These are phyloP conservation scores for Russula sp. DNA, from an alignment of 768 basidiomycete species.

Conservation along the genomic window DNA sequence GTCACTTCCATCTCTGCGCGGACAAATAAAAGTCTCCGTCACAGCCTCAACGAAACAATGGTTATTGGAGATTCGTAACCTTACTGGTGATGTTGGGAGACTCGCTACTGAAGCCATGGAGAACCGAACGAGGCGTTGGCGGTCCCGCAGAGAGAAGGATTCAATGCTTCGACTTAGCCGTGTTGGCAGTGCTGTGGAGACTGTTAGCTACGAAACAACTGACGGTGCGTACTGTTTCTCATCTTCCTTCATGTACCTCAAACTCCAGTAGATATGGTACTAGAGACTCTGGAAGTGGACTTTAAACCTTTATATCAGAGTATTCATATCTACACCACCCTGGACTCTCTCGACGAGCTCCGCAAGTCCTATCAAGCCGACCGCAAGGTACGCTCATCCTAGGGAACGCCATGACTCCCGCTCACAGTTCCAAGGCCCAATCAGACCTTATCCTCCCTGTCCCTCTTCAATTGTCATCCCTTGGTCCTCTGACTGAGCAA, in stretches of 20 bases:
- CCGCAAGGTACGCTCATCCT: slow-evolving; percentile 58
- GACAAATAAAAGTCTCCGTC: slow-evolving; percentile 88
- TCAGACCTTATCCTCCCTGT: slow-evolving; percentile 88
- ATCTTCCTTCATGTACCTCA: slow-evolving; percentile 14
- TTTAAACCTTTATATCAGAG: slow-evolving; percentile 95
- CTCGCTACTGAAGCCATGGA: slow-evolving; percentile 92
- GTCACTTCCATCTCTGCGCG: slow-evolving; percentile 84
- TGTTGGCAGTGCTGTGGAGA: slow-evolving; percentile 88
- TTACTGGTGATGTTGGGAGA: slow-evolving; percentile 77
- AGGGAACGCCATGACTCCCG: not conserved
- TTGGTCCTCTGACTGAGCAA: slow-evolving; percentile 81
- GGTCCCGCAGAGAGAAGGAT: slow-evolving; percentile 77
- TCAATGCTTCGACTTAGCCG: slow-evolving; percentile 66
- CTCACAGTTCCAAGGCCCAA: slow-evolving; percentile 63
- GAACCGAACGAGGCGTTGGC: slow-evolving; percentile 74
- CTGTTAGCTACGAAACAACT: slow-evolving; percentile 87
- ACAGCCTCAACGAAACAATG: slow-evolving; percentile 95
- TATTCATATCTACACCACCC: slow-evolving; percentile 90
- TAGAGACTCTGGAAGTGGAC: slow-evolving; percentile 83
- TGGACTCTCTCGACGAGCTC: slow-evolving; percentile 87
- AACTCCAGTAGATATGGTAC: slow-evolving; percentile 61
- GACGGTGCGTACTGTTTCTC: slow-evolving; percentile 61
- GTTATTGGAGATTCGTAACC: slow-evolving; percentile 90
- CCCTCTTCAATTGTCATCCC: slow-evolving; percentile 57
- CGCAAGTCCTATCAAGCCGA: slow-evolving; percentile 95